Base-by-base conservation (phyloP, 1,284 basidiomycete genomes). In the Ustilago curta region DNA sequence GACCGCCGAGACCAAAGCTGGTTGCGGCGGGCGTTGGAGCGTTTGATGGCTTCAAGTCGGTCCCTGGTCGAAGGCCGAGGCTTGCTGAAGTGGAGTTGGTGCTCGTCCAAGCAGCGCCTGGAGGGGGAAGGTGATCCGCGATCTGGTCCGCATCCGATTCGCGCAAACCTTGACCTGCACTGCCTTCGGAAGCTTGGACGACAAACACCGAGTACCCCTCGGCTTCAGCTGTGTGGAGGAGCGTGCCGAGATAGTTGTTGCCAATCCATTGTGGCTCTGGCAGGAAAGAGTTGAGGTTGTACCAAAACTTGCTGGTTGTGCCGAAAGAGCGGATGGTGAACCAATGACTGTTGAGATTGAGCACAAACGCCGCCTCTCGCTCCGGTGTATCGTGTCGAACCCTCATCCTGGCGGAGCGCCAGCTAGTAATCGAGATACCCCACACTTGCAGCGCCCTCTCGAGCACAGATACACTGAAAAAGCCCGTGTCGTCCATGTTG, bases 401-500 rank as follows among this genome's bases (percentile, higher is more conserved):
- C 21, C 70, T n/a, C 75, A 80, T 80, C 21, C 43, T 60, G 2
- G 65, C 62, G 18, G 74, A 76, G 3, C 74, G 57, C 74, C 74
- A 76, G 50, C 32, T 72, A 6, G 52, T 40, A 14, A 78, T 59
- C 9, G 68, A 63, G 48, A 78, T 65, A 0, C 68, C 73, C 76
- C 76, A 78, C 0, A 78, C 73, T 31, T 75, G 74, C 18, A 83
- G 70, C 11, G 83, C 82, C 11, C 67, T 57, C 39, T 83, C 82
- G 8, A 84, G 63, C 2, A 84, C 83, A 1, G 76, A 71, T 0
- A 74, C 72, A 42, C 77, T 80, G 57, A 84, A 84, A 64, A 72
- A 83, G 21, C 83, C 83, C 3, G 80, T 82, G 58, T 82, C 82
- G 57, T 84, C 83, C 78, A 83, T 78, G 44, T 84, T 82, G 48